Percentiles rank a stretch among this genome's conserved stretches.
phyloP scores from a whole-genome alignment of 1,284 basidiomycete species.

The Xanthoconium separans region DNA sequence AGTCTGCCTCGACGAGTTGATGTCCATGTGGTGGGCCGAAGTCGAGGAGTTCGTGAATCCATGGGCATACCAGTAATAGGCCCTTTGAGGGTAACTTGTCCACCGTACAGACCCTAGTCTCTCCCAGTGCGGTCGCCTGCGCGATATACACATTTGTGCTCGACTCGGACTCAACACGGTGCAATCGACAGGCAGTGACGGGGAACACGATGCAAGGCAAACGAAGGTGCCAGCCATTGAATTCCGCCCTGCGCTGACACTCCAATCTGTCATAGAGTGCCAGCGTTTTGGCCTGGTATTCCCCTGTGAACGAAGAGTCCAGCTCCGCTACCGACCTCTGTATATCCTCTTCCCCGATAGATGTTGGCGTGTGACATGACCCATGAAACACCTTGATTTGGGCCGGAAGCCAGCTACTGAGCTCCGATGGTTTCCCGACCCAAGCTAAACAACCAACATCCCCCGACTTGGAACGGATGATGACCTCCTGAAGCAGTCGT shows the following conservation, averaged over 20 bases:
- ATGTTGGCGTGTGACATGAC: background rate
- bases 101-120: background rate
- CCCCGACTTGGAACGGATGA: constrained; percentile 4
- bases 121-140: background rate
- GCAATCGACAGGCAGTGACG: background rate
- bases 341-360: background rate
- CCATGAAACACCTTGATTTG: background rate
- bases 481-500: constrained; percentile 14
- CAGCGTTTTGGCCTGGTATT: background rate
- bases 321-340: background rate
- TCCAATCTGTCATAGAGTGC: background rate
- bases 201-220: constrained; percentile 7
- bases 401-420: constrained; percentile 10
- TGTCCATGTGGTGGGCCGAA: background rate
- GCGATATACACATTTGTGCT: background rate
- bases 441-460: constrained; percentile 14
- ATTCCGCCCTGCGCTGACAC: background rate
- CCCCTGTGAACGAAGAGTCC: background rate
- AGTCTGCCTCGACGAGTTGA: background rate
- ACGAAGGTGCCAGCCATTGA: constrained; percentile 3
- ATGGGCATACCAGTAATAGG: constrained; percentile 10
- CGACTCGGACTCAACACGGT: background rate
- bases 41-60: constrained; percentile 10
- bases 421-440: constrained; percentile 13
- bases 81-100: background rate